Base-by-base conservation (phyloP, 129 eudicot species). In the Ambrosia trifida region DNA sequence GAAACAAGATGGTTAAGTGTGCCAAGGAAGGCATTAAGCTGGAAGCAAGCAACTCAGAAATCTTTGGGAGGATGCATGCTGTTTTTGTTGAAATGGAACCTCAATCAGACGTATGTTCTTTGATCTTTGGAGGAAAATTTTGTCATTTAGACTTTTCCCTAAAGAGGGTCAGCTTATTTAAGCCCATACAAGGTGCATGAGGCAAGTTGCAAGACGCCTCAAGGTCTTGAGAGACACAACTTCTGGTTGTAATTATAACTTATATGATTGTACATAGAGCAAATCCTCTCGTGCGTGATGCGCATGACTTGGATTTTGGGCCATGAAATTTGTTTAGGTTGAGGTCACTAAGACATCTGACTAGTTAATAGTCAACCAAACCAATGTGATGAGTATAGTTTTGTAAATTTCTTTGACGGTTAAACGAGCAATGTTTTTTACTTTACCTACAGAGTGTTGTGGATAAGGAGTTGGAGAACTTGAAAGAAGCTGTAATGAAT, bases 71-170 rank as follows among this genome's bases (percentile, higher is more conserved):
- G 76, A 87, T 94, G 98, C 96, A 89, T 65, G 97, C 78, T 1
- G 90, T 86, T 41, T 94, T 94, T 44, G 59, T 90, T 60, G 97
- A 94, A 81, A 93, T 93, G 92, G 98, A 93, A 31, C 78, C 74
- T 44, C 65, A 90, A 70, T 72, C 95, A 53, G 30, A 76, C 68
- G 98, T 93, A 82, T 41, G 85, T 68, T 33, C 17, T 63, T 38
- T 12, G 7, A 8, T 19, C 28, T 43, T 66, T 3, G 9, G 32
- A 30, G 19, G 7, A 5, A 3, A 31, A 12, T 68, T 32, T 47
- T 24, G 38, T 45, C 19, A 12, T 44, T 41, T 43, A 43, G 4
- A 63, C 31, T 18, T 52, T 17, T 46, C 17, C 10, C 31, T 4
- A 17, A 52, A 17, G 11, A 12, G 8, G 31, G 11, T 18, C 31